These are phyloP conservation scores for Mortierella polycephala DNA, from an alignment of 371 early-diverging fungal species.

Conservation along the genomic window DNA sequence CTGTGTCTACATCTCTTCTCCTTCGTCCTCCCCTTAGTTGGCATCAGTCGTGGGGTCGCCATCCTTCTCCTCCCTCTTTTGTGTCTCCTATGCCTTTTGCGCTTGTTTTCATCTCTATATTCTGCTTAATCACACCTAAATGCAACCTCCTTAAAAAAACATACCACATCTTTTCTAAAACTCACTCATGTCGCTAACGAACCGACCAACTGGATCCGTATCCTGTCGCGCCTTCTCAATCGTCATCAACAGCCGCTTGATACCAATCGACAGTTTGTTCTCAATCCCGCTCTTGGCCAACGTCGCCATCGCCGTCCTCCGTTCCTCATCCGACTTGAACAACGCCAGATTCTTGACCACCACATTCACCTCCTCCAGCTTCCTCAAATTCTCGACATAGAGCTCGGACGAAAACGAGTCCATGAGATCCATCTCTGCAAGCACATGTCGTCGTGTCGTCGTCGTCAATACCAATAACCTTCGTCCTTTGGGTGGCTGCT, in stretches of 20 bases:
- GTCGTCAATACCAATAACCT: conserved; percentile 90
- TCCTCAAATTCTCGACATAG: conserved; percentile 81
- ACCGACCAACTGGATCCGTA: conserved; percentile 68
- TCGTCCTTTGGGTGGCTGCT: conserved; percentile 89
- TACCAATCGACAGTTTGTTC: conserved; percentile 78
- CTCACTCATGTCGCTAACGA: conserved; percentile 64
- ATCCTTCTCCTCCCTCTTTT: too few species aligned
- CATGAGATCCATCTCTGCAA: conserved; percentile 89
- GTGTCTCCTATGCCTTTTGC: too few species aligned
- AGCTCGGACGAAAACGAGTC: conserved; percentile 89
- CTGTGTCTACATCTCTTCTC: too few species aligned
- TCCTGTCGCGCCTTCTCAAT: conserved; percentile 92
- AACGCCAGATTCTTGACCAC: conserved; percentile 75
- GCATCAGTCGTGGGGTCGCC: too few species aligned
- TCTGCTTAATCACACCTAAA: too few species aligned
- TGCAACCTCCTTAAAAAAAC: background rate
- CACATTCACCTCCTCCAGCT: conserved; percentile 72
- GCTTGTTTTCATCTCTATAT: too few species aligned
- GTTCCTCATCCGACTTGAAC: conserved; percentile 70
- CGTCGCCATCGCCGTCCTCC: conserved; percentile 61
- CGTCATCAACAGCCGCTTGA: conserved; percentile 92
- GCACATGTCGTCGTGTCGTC: conserved; percentile 79
- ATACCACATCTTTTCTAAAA: conserved; percentile 10
- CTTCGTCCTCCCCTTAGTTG: too few species aligned
- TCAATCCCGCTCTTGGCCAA: conserved; percentile 68